Percentiles rank a stretch among this genome's conserved stretches.
Conservation (phyloP, 169 alveolate species). For the Sarcocystis neurona region DNA sequence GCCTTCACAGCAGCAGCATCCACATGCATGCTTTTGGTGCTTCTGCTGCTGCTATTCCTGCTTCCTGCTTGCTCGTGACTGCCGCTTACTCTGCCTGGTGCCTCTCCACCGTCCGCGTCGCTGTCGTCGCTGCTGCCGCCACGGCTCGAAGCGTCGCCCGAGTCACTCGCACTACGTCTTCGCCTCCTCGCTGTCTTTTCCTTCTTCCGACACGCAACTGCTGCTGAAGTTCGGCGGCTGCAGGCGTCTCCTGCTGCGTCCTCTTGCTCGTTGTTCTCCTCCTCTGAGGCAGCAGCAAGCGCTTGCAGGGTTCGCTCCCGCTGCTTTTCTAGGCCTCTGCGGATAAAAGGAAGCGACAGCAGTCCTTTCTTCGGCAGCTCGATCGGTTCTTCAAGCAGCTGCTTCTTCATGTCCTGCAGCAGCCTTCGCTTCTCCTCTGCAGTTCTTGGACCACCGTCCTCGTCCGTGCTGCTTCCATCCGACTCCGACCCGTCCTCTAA, state of each 20-base stretch:
- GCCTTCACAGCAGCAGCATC: constrained; percentile 3
- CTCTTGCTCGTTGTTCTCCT: too few species aligned
- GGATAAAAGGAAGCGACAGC: constrained; percentile 49
- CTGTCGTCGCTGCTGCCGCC: neutral
- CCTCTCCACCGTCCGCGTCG: neutral
- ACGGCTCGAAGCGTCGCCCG: too few species aligned
- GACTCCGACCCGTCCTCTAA: too few species aligned
- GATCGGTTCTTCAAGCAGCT: neutral
- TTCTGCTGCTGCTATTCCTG: neutral
- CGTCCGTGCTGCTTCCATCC: neutral
- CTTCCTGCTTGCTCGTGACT: neutral
- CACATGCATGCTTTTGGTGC: neutral
- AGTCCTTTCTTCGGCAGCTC: constrained; percentile 51
- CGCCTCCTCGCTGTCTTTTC: neutral
- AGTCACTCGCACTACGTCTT: neutral
- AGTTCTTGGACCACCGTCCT: neutral
- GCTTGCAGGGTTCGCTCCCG: too few species aligned
- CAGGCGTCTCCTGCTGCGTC: too few species aligned
- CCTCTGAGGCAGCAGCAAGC: too few species aligned
- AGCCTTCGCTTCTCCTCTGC: constrained; percentile 18
- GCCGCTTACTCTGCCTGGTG: too few species aligned
- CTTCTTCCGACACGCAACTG: too few species aligned
- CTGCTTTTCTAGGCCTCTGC: constrained; percentile 39
- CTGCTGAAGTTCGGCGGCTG: too few species aligned
- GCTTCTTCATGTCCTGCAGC: neutral